Evolutionary conservation across 2,329 filamentous ascomycete species (phyloP).

Genomic region (Fusarium secorum): DNA sequence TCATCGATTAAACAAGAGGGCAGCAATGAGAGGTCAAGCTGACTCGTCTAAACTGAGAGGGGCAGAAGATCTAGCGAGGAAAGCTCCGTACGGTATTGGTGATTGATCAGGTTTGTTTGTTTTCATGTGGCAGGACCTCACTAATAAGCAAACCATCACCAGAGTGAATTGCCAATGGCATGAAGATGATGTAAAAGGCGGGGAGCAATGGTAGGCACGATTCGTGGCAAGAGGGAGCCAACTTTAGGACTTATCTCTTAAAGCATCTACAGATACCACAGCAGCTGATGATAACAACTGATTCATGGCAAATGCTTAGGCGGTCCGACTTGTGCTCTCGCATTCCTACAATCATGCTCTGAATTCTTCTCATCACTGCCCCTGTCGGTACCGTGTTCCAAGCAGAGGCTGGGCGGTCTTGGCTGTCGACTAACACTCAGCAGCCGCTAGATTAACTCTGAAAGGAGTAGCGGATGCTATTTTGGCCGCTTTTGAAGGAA

Average conservation of each 20-base stretch:
- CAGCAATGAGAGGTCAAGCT: slow-evolving; percentile 2
- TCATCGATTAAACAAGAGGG: slow-evolving; percentile 26
- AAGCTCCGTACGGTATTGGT: slow-evolving; percentile 11
- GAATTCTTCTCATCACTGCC: neutral
- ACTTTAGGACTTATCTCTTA: neutral
- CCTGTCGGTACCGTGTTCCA: slow-evolving; percentile 18
- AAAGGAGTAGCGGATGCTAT: slow-evolving; percentile 31
- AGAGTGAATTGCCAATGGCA: slow-evolving; percentile 28
- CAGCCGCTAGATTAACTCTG: slow-evolving; percentile 21
- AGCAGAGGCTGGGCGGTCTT: slow-evolving; percentile 15
- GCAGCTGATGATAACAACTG: neutral
- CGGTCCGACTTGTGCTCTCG: neutral
- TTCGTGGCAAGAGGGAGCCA: slow-evolving; percentile 24
- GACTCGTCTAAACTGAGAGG: slow-evolving; percentile 25
- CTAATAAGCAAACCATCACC: neutral
- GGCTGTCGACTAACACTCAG: slow-evolving; percentile 18
- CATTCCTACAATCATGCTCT: slow-evolving; percentile 2
- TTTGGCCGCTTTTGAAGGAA: slow-evolving; percentile 14
- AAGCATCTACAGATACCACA: neutral
- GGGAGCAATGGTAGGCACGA: slow-evolving; percentile 16
- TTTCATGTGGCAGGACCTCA: slow-evolving; percentile 7
- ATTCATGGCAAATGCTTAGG: neutral
- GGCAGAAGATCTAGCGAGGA: slow-evolving; percentile 4
- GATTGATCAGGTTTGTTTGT: slow-evolving; percentile 15
- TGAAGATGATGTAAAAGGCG: slow-evolving; percentile 31